Evolutionary conservation across 176 grass and related monocot species (phyloP), one percentile per base, ranked within the genome.

Genomic region (Bothriochloa decipiens): DNA sequence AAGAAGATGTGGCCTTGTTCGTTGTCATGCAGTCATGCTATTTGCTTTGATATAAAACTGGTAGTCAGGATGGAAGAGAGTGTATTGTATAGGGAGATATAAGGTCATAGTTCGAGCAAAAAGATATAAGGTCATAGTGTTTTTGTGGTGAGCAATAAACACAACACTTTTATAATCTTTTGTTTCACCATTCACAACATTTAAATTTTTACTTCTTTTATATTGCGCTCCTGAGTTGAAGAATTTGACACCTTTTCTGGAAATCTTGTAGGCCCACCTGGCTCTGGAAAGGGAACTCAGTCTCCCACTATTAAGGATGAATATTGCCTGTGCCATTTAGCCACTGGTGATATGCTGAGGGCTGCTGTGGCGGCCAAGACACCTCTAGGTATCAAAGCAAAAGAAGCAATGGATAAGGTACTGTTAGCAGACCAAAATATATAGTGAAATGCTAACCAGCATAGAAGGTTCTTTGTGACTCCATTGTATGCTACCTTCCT

Each of bases 281-380:
- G 95, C 69, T 98, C 91, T 78, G 95, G 95, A 77, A 98, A 98
- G 76, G 92, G 95, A 35, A 98, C 95, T 39, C 95, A 98, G 71
- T 98, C 96, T 8, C 91, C 93, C 23, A 83, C 94, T 65, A 96
- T 98, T 81, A 98, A 98, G 81, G 96, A 95, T 66, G 96, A 98
- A 26, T 94, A 90, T 26, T 98, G 96, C 86, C 76, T 98, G 65
- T 98, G 96, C 75, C 96, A 98, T 90, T 87, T 98, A 83, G 96
- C 96, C 72, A 98, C 96, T 36, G 96, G 96, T 90, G 96, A 95
- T 87, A 98, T 98, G 96, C 77, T 98, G 58, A 90, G 96, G 82
- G 96, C 96, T 87, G 93, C 96, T 78, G 96, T 98, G 27, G 83
- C 91, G 62, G 96, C 91, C 85, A 95, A 98, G 75, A 98, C 93